Evolutionary conservation across 106 monocot genomes (phyloP).

Genomic region (Platanthera guangdongensis): DNA sequence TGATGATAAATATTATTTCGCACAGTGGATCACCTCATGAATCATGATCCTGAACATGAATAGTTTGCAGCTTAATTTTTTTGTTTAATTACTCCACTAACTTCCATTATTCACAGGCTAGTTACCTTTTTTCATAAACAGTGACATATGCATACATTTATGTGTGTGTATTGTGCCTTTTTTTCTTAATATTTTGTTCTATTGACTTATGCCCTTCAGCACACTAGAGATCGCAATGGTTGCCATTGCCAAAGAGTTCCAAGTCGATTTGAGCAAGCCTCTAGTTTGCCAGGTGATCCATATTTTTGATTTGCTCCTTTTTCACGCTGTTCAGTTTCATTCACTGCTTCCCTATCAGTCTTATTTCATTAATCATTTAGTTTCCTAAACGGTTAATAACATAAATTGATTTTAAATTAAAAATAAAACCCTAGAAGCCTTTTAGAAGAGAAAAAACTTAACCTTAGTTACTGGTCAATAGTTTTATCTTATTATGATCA

Average conservation of each 20-base stretch:
- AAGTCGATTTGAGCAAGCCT: conserved; percentile 68
- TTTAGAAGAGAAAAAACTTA: neutral
- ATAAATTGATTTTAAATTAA: neutral
- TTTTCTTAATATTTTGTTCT: neutral
- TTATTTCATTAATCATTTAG: neutral
- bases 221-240: conserved; percentile 35
- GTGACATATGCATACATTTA: too few relatives aligned
- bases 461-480: neutral
- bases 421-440: neutral
- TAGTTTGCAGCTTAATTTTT: too few relatives aligned
- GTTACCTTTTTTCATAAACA: too few relatives aligned
- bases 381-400: neutral
- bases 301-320: neutral
- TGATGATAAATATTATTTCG: too few relatives aligned
- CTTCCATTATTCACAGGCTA: too few relatives aligned
- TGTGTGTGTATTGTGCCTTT: too few relatives aligned
- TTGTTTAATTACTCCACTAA: too few relatives aligned
- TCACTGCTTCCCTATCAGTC: neutral
- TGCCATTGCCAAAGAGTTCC: conserved; percentile 49
- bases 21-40: too few relatives aligned
- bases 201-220: neutral
- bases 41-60: too few relatives aligned
- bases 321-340: neutral
- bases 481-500: neutral
- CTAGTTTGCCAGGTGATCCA: conserved; percentile 64